A percentile compares a stretch with the other conserved stretches of the same genome.
Evolutionary conservation across 495 filamentous ascomycete species (phyloP).

Genomic region (Pyronema domesticum): DNA sequence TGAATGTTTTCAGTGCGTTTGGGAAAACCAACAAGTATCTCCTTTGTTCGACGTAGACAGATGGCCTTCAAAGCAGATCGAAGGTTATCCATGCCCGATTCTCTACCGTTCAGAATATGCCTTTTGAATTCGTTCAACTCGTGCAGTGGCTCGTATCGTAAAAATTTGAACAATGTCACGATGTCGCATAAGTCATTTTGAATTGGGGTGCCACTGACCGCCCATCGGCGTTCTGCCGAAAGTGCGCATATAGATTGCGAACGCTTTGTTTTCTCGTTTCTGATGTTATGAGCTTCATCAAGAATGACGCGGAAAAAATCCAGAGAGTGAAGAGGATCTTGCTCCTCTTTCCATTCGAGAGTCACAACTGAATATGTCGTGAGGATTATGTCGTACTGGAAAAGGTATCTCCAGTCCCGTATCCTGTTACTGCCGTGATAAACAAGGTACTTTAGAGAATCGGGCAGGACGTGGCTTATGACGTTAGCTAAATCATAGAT

Average conservation of each 20-base stretch:
- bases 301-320: slow-evolving; percentile 24
- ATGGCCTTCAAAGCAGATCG: slow-evolving; percentile 2
- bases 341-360: slow-evolving; percentile 31
- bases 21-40: slow-evolving; percentile 39
- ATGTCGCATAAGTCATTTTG: slow-evolving; percentile 19
- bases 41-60: slow-evolving; percentile 18
- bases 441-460: too few relatives aligned
- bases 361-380: too few relatives aligned
- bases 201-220: slow-evolving; percentile 25
- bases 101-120: neutral
- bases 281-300: slow-evolving; percentile 26
- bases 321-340: slow-evolving; percentile 34
- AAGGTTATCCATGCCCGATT: slow-evolving; percentile 8
- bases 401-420: too few relatives aligned
- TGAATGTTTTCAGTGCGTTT: slow-evolving; percentile 35
- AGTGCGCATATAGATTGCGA: slow-evolving; percentile 6
- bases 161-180: slow-evolving; percentile 9
- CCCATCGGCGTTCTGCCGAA: slow-evolving; percentile 16
- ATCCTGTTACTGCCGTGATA: too few relatives aligned
- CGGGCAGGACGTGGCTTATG: too few relatives aligned
- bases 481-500: too few relatives aligned
- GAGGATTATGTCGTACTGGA: too few relatives aligned
- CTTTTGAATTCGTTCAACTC: neutral
- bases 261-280: slow-evolving; percentile 12
- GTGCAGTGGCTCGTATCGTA: slow-evolving; percentile 8